A percentile compares a stretch with the other conserved stretches of the same genome.
Conservation (phyloP, 176 grass and related monocot species). For the Oryza rufipogon region DNA sequence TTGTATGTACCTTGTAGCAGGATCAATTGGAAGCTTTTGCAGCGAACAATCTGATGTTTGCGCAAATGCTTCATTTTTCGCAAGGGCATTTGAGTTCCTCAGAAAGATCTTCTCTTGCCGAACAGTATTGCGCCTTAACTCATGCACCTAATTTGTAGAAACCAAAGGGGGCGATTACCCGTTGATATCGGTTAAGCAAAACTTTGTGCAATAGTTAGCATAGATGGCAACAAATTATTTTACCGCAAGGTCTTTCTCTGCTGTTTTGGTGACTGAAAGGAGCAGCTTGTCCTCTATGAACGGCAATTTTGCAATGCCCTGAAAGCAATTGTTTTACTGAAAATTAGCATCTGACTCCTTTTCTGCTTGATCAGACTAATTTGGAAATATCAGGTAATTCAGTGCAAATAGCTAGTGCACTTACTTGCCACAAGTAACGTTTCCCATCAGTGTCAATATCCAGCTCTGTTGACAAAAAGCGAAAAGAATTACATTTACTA, state of each 20-base stretch:
- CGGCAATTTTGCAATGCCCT: slow-evolving; percentile 51
- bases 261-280: slow-evolving; percentile 37
- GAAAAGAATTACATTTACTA: background rate
- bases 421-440: slow-evolving; percentile 64
- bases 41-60: background rate
- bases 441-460: slow-evolving; percentile 60
- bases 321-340: slow-evolving; percentile 14
- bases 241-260: slow-evolving; percentile 55
- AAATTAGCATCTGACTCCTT: background rate
- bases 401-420: background rate
- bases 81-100: slow-evolving; percentile 19
- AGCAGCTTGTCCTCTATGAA: slow-evolving; percentile 59
- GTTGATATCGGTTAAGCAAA: background rate
- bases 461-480: slow-evolving; percentile 35
- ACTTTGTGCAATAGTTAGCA: background rate
- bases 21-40: slow-evolving; percentile 23
- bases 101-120: slow-evolving; percentile 56
- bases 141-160: slow-evolving; percentile 38
- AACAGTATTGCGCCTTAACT: slow-evolving; percentile 44
- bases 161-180: background rate
- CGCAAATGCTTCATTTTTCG: background rate
- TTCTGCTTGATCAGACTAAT: background rate
- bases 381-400: background rate
- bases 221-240: background rate
- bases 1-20: slow-evolving; percentile 38